phyloP scores from a whole-genome alignment of 805 yeast genomes.

The Ogataea salicorniae region DNA sequence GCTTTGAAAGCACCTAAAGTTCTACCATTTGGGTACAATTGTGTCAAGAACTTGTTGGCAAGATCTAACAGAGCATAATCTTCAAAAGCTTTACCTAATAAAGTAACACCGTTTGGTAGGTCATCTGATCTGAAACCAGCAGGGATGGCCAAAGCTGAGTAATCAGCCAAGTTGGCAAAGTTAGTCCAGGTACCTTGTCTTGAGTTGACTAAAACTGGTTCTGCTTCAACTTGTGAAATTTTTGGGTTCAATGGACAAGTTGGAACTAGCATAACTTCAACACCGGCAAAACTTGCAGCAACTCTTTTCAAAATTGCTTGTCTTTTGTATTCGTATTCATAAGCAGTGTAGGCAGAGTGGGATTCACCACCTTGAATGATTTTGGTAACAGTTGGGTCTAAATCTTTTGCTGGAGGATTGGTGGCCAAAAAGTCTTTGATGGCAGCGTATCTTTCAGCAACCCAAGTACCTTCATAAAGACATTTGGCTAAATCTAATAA shows the following conservation, averaged over 20 bases:
- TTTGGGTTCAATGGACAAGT: conserved; percentile 93
- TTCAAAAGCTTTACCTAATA: conserved; percentile 74
- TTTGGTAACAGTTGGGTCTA: conserved; percentile 78
- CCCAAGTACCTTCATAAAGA: conserved; percentile 98
- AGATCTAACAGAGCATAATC: conserved; percentile 86
- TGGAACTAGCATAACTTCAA: conserved; percentile 83
- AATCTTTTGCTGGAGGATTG: conserved; percentile 60
- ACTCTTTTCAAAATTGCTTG: conserved; percentile 70
- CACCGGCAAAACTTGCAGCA: conserved; percentile 43
- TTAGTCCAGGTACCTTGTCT: conserved; percentile 98
- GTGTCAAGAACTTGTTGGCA: conserved; percentile 62
- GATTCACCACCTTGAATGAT: conserved; percentile 77
- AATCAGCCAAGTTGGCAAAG: conserved; percentile 89
- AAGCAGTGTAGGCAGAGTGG: conserved; percentile 77
- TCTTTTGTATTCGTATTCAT: conserved; percentile 82
- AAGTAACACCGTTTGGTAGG: conserved; percentile 84
- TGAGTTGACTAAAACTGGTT: conserved; percentile 81
- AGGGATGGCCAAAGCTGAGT: conserved; percentile 89
- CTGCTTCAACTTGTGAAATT: conserved; percentile 61
- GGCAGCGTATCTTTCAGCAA: conserved; percentile 89
- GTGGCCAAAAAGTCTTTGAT: conserved; percentile 64
- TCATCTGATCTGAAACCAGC: conserved; percentile 86
- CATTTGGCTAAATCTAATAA: conserved; percentile 78
- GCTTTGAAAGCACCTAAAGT: conserved; percentile 42
- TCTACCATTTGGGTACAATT: conserved; percentile 39